Base-by-base conservation (phyloP, 1,284 basidiomycete species). In the Cutaneotrichosporon sp. region DNA sequence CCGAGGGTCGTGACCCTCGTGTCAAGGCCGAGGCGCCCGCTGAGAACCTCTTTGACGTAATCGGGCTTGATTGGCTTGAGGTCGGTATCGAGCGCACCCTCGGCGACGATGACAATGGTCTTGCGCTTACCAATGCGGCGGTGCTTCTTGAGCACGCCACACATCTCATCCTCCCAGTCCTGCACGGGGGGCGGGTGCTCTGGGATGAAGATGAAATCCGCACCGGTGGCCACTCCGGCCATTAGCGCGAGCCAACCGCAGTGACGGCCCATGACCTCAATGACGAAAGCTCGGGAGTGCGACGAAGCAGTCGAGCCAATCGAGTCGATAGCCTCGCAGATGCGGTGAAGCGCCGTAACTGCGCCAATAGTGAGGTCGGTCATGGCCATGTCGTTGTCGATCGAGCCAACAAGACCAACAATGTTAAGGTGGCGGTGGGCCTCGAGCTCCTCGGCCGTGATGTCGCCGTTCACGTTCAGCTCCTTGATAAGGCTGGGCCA, bases 301-400 rank as follows among this genome's bases (percentile, higher is more conserved):
- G 92, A 96, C 63, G 87, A 88, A 13, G 96, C 96, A 1, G 96
- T 99, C 8, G 94, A 96, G 69, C 95, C 96, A 81, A 99, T 98
- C 68, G 93, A 95, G 80, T 99, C 96, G 78, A 99, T 91, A 18
- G 94, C 88, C 80, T 99, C 97, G 80, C 95, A 98, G 66, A 99
- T 99, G 51, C 97, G 87, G 73, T 96, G 92, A 38, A 99, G 83
- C 14, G 97, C 96, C 0, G 96, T 99, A 0, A 91, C 88, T 1
- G 94, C 95, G 56, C 96, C 97, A 73, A 99, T 98, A 7, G 97
- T 99, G 72, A 97, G 81, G 81, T 98, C 95, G 32, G 96, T 98
- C 86, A 97, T 86, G 26, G 91, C 90, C 93, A 99, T 97, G 80
- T 99, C 97, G 76, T 99, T 99, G 83, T 99, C 96, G 78, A 99